These are phyloP conservation scores for Selaginella moellendorffii DNA, from an alignment of 75 land plant species.

Conservation along the genomic window DNA sequence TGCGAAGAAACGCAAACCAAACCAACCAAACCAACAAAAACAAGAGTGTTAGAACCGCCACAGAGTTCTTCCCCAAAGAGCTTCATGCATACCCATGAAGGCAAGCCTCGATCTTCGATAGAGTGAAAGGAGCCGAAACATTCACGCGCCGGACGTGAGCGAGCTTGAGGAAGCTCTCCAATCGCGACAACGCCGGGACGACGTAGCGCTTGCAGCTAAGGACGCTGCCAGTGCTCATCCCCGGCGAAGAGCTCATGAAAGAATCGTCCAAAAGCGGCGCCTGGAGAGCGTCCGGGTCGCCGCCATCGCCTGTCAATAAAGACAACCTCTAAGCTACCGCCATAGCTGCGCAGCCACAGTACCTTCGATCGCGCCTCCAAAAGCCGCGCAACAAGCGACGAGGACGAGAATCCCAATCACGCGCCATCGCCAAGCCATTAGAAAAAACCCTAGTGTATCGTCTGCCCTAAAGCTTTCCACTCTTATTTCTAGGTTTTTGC, in stretches of 20 bases:
- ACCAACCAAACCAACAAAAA: no score
- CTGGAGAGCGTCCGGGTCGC: no score
- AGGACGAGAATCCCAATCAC: not conserved
- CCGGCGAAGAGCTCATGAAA: constrained; percentile 22
- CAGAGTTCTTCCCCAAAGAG: no score
- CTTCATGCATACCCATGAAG: constrained; percentile 45
- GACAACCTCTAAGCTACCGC: no score
- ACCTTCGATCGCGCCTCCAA: no score
- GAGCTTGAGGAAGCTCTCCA: constrained; percentile 36
- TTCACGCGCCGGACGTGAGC: constrained; percentile 39
- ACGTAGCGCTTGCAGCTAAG: constrained; percentile 39
- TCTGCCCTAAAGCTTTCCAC: no score
- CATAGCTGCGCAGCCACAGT: no score
- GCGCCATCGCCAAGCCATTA: not conserved
- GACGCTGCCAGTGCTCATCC: constrained; percentile 14
- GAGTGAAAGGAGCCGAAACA: constrained; percentile 27
- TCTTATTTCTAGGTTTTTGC: no score
- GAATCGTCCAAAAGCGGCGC: not conserved
- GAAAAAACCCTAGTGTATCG: no score
- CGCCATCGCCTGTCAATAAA: no score
- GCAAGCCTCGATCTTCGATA: constrained; percentile 47
- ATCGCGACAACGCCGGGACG: constrained; percentile 41
- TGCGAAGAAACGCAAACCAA: no score
- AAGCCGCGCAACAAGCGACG: not conserved
- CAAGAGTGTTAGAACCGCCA: no score